Evolutionary conservation across 768 basidiomycete species (phyloP).

Genomic region (Naganishia vaughanmartiniae): DNA sequence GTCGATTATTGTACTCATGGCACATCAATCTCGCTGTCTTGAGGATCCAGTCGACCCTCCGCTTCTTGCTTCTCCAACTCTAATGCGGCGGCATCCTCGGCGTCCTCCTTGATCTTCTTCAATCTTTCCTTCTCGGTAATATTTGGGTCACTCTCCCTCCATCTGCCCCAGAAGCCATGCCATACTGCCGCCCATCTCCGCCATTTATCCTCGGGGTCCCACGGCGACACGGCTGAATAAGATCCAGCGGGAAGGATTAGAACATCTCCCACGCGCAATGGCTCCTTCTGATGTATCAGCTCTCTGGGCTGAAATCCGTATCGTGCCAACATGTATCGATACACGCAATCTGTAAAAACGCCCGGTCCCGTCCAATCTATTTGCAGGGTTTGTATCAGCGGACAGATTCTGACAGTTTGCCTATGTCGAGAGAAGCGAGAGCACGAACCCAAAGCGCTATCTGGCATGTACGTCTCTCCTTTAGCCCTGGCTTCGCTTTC

Average conservation of each 20-base stretch:
- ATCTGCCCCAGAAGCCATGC: constrained; percentile 42
- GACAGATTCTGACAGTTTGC: neutral
- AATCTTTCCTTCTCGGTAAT: constrained; percentile 37
- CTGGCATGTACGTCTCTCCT: constrained; percentile 38
- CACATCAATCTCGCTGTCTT: neutral
- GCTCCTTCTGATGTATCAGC: constrained; percentile 39
- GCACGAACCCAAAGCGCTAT: constrained; percentile 35
- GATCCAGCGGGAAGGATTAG: constrained; percentile 40
- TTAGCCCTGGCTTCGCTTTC: constrained; percentile 31
- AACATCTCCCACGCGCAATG: constrained; percentile 40
- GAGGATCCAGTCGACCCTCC: constrained; percentile 7
- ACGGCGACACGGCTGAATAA: constrained; percentile 39
- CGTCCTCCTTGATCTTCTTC: constrained; percentile 39
- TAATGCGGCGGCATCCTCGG: constrained; percentile 5
- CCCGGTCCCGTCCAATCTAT: constrained; percentile 42
- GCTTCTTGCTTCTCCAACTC: constrained; percentile 22
- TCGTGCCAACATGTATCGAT: constrained; percentile 40
- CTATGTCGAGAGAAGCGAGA: too few relatives aligned
- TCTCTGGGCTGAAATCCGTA: constrained; percentile 41
- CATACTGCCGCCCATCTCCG: constrained; percentile 41
- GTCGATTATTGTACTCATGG: too few relatives aligned
- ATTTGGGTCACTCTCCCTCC: constrained; percentile 40
- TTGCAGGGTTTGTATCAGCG: neutral
- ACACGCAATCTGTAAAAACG: constrained; percentile 42
- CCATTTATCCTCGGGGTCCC: constrained; percentile 36